Conservation (phyloP, 495 filamentous ascomycete species). For the Podospora fimiseda region DNA sequence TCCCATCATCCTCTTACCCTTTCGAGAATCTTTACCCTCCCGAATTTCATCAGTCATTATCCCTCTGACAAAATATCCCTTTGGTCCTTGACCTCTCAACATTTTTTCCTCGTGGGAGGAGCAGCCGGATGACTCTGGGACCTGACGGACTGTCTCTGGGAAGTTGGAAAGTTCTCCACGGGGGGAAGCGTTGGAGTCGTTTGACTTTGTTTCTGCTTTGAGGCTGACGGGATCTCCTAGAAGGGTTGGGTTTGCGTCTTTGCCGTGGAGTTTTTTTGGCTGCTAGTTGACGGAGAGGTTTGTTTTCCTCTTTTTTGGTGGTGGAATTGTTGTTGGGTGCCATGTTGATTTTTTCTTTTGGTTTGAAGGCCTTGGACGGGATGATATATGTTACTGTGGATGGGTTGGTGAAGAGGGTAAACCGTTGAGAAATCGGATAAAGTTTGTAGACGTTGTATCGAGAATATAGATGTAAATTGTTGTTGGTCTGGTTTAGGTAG, state of each 20-base stretch:
- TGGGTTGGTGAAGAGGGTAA: neutral
- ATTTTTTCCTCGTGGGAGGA: conserved; percentile 17
- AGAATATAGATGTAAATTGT: no score
- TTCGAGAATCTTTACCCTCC: conserved; percentile 3
- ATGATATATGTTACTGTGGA: neutral
- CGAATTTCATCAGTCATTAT: conserved; percentile 14
- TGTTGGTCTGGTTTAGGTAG: no score
- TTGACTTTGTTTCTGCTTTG: conserved; percentile 38
- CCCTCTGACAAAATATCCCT: conserved; percentile 12
- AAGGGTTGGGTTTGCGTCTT: conserved; percentile 34
- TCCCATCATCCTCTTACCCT: neutral
- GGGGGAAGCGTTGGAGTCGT: conserved; percentile 5
- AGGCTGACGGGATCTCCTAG: conserved; percentile 37
- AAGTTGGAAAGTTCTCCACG: neutral
- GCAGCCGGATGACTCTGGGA: conserved; percentile 8
- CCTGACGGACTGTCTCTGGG: neutral
- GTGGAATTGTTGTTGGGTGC: neutral
- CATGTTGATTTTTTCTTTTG: no score
- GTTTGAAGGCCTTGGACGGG: neutral
- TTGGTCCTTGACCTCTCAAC: neutral
- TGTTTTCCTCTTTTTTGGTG: neutral
- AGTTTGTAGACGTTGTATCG: no score
- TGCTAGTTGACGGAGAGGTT: conserved; percentile 23
- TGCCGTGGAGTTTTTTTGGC: conserved; percentile 32
- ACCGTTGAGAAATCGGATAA: neutral